Conservation (phyloP, 495 filamentous ascomycete genomes). For the Podospora comata region DNA sequence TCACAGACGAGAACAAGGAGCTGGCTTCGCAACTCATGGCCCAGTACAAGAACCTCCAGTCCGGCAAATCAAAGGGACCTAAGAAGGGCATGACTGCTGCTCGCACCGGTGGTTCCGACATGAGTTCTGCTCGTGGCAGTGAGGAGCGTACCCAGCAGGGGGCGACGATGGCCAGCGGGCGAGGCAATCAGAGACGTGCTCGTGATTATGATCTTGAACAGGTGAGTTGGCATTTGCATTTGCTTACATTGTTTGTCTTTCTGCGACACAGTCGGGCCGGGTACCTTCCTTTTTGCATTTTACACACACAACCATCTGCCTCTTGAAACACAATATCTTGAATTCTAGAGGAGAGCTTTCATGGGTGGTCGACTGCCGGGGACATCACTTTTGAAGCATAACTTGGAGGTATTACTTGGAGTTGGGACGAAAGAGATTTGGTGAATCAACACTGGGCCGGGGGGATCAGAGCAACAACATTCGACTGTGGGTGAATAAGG, state of each 20-base stretch:
- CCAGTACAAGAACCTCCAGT: slow-evolving; percentile 49
- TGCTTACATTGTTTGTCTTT: slow-evolving; percentile 23
- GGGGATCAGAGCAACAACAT: background rate
- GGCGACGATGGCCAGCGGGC: slow-evolving; percentile 58
- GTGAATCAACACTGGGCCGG: background rate
- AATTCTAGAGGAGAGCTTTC: background rate
- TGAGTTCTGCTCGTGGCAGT: slow-evolving; percentile 77
- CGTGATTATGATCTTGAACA: slow-evolving; percentile 81
- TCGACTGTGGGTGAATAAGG: background rate
- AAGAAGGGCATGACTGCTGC: slow-evolving; percentile 46
- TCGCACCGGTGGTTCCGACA: slow-evolving; percentile 66
- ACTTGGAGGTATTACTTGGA: background rate
- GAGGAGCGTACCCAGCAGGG: slow-evolving; percentile 72
- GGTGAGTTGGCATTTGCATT: slow-evolving; percentile 51
- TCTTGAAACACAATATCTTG: background rate
- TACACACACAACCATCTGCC: too few species aligned
- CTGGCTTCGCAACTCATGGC: slow-evolving; percentile 65
- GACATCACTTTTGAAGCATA: background rate
- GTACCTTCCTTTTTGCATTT: background rate
- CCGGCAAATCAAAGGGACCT: slow-evolving; percentile 47
- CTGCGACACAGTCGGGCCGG: background rate
- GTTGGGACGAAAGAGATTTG: background rate
- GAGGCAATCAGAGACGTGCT: slow-evolving; percentile 61
- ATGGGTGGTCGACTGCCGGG: too few species aligned
- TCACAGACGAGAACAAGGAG: slow-evolving; percentile 89